Evolutionary conservation across 2,329 filamentous ascomycete genomes (phyloP).

Genomic region (Geosmithia putterillii): DNA sequence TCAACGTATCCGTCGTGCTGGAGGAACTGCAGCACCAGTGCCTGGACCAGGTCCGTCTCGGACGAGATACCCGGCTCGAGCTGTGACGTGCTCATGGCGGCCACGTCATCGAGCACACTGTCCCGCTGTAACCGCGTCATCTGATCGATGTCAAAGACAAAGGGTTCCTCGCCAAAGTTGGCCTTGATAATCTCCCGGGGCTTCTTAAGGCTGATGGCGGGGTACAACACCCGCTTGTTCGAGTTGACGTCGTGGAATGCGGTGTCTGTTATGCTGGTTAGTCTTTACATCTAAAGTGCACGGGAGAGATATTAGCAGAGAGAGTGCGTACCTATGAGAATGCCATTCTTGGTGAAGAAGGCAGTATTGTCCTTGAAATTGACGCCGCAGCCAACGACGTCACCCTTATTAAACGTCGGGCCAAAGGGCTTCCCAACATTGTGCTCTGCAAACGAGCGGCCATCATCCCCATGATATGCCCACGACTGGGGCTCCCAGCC

Average conservation of each 20-base stretch:
- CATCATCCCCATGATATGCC: slow-evolving; percentile 60
- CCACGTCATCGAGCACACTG: slow-evolving; percentile 49
- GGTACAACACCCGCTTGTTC: slow-evolving; percentile 48
- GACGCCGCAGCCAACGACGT: slow-evolving; percentile 52
- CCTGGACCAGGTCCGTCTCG: slow-evolving; percentile 71
- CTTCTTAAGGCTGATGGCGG: slow-evolving; percentile 53
- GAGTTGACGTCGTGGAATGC: slow-evolving; percentile 55
- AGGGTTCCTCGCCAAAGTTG: slow-evolving; percentile 63
- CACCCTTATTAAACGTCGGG: slow-evolving; percentile 39
- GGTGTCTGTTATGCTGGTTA: slow-evolving; percentile 39
- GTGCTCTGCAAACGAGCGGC: slow-evolving; percentile 44
- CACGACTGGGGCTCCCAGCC: slow-evolving; percentile 59
- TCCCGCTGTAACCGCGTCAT: slow-evolving; percentile 65
- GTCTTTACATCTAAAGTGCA: too few species aligned
- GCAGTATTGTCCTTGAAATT: slow-evolving; percentile 52
- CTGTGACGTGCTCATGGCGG: slow-evolving; percentile 39
- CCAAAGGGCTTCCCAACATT: slow-evolving; percentile 46
- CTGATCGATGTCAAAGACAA: slow-evolving; percentile 82
- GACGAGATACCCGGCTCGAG: slow-evolving; percentile 48
- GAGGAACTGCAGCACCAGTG: slow-evolving; percentile 73
- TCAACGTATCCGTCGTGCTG: slow-evolving; percentile 94
- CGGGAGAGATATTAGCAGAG: too few species aligned
- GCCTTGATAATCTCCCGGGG: slow-evolving; percentile 46
- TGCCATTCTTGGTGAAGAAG: slow-evolving; percentile 59
- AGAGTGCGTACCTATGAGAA: slow-evolving; percentile 42